Evolutionary conservation across 106 monocot genomes (phyloP), one percentile per base, ranked within the genome.

Genomic region (Dendrobium nobile): DNA sequence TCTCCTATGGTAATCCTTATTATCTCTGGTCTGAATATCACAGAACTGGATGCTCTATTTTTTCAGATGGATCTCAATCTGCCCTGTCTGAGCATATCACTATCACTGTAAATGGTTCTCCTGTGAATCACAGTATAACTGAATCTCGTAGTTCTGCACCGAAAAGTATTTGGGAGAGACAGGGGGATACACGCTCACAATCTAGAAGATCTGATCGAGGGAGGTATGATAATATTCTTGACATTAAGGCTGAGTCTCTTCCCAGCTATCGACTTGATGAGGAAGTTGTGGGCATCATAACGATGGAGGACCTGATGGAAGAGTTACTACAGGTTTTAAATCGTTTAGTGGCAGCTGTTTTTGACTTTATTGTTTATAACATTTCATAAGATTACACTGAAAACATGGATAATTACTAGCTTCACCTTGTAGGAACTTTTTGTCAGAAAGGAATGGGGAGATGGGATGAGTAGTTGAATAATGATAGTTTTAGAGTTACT

Each of bases 231-330:
- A 93, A 93, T 86, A 95, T 99, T 82, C 91, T 95, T 84, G 90
- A 93, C 86, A 83, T 88, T 76, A 86, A 89, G 84, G 83, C 85
- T 11, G 91, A 93, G 58, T 87, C 93, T 72, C 86, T 99, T 79
- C 93, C 99, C 58, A 95, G 88, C 82, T 91, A 95, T 87, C 84
- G 88, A 70, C 79, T 80, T 75, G 93, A 93, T 84, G 93, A 93
- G 67, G 95, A 91, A 84, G 99, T 91, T 33, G 85, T 99, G 75
- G 99, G 99, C 64, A 99, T 99, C 83, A 99, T 99, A 81, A 99
- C 99, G 59, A 99, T 99, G 99, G 99, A 99, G 87, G 95, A 99
- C 84, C 90, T 99, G 76, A 99, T 99, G 90, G 99, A 99, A 86
- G 95, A 99, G 87, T 78, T 99, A 73, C 85, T 99, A 78, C 99